Conservation (phyloP, 176 grass and related monocot species). For the Panicum miliaceum region DNA sequence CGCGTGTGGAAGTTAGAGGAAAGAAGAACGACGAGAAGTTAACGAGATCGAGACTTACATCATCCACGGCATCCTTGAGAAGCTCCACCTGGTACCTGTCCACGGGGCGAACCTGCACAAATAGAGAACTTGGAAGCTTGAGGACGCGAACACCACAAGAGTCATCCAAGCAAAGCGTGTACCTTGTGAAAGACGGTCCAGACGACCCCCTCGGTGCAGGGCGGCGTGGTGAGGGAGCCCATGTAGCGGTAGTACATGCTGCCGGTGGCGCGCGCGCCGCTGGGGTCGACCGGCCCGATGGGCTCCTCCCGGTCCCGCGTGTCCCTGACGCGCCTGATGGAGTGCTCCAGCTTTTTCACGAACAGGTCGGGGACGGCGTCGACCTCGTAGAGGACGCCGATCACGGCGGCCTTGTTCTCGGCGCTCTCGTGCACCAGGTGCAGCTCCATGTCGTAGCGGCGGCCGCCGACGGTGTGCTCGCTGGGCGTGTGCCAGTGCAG, state of each 20-base stretch:
- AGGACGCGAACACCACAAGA: no score
- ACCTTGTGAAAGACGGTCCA: no score
- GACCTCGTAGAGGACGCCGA: constrained; percentile 58
- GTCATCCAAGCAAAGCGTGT: no score
- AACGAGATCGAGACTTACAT: constrained; percentile 38
- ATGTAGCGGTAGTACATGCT: constrained; percentile 71
- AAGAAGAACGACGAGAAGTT: background rate
- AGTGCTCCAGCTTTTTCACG: constrained; percentile 53
- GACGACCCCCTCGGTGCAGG: constrained; percentile 73
- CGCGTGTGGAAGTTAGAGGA: background rate
- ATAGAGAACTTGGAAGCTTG: no score
- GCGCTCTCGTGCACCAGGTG: constrained; percentile 69
- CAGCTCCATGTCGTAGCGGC: constrained; percentile 62
- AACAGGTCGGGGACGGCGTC: constrained; percentile 45
- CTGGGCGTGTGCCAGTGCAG: constrained; percentile 85
- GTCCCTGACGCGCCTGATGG: constrained; percentile 37
- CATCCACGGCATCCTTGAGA: constrained; percentile 65
- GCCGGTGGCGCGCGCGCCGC: constrained; percentile 18
- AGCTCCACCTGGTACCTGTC: constrained; percentile 54
- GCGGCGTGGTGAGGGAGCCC: constrained; percentile 74
- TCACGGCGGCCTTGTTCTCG: constrained; percentile 46
- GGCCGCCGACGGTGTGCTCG: constrained; percentile 72
- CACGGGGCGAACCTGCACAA: constrained; percentile 62
- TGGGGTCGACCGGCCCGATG: constrained; percentile 40
- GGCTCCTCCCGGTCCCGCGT: constrained; percentile 35